A percentile compares a stretch with the other conserved stretches of the same genome.
Evolutionary conservation across 2,329 filamentous ascomycete genomes (phyloP).

Genomic region (Penicillium sp.): DNA sequence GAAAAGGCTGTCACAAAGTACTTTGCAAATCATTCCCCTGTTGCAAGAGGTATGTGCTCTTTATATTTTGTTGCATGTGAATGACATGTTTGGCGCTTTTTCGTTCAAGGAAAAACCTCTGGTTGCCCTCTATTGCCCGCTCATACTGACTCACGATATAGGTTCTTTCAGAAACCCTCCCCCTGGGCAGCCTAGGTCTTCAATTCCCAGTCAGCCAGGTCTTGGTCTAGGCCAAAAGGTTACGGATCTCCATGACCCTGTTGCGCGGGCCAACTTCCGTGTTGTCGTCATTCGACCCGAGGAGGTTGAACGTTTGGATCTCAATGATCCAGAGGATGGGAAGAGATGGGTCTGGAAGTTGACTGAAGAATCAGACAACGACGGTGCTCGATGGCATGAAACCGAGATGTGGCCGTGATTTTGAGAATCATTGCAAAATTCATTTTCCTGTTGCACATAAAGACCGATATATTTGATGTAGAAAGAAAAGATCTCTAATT

Average conservation of each 20-base stretch:
- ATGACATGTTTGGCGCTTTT: neutral
- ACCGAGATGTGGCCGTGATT: constrained; percentile 65
- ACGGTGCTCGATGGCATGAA: constrained; percentile 60
- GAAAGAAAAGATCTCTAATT: too few relatives aligned
- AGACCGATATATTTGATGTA: too few relatives aligned
- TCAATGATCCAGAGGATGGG: constrained; percentile 64
- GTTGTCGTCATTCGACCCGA: constrained; percentile 83
- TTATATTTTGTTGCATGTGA: neutral
- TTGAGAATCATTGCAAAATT: neutral
- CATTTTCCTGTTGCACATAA: too few relatives aligned
- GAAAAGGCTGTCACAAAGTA: constrained; percentile 75
- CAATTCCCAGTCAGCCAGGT: constrained; percentile 48
- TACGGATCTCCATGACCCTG: constrained; percentile 64
- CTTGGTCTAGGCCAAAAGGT: constrained; percentile 63
- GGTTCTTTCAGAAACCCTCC: constrained; percentile 71
- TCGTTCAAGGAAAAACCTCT: neutral
- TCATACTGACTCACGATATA: constrained; percentile 13
- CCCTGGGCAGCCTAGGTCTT: constrained; percentile 61
- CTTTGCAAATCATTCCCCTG: constrained; percentile 83
- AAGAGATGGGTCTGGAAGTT: constrained; percentile 68
- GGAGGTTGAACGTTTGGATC: constrained; percentile 71
- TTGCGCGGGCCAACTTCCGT: constrained; percentile 74
- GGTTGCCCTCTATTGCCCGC: neutral
- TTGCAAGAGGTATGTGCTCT: constrained; percentile 63
- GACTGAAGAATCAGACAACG: constrained; percentile 45